Conservation (phyloP, 768 basidiomycete genomes). For the Ephemerocybe angulata region DNA sequence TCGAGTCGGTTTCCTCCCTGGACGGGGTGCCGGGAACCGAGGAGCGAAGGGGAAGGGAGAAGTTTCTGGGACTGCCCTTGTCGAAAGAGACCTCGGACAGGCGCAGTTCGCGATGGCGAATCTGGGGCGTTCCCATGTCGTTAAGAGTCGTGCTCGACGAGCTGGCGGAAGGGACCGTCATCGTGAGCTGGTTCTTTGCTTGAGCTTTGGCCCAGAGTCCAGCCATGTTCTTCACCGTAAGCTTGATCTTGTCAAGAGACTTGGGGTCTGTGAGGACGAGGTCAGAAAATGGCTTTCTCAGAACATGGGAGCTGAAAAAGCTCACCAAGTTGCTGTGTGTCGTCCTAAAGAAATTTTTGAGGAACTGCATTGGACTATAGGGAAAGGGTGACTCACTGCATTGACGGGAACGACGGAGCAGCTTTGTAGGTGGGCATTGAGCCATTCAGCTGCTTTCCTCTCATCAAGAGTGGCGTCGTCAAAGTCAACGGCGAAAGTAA, state of each 20-base stretch:
- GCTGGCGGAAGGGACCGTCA: not conserved
- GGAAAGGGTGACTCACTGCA: too few species aligned
- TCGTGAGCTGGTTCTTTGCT: not conserved
- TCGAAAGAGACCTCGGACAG: not conserved
- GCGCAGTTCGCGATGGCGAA: not conserved
- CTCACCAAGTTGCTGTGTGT: not conserved
- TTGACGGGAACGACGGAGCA: too few species aligned
- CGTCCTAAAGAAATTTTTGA: not conserved
- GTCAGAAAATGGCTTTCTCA: too few species aligned
- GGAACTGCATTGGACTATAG: too few species aligned
- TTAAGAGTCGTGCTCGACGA: not conserved
- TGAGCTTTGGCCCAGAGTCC: conserved; percentile 1
- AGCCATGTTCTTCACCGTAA: not conserved
- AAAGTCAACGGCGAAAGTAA: too few species aligned
- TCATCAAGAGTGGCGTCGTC: too few species aligned
- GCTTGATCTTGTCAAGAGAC: not conserved
- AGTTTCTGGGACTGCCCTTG: not conserved
- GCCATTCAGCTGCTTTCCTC: too few species aligned
- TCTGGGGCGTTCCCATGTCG: not conserved
- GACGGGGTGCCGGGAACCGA: not conserved
- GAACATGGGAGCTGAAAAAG: not conserved
- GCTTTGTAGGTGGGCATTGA: too few species aligned
- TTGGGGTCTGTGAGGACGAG: too few species aligned
- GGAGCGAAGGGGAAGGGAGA: not conserved
- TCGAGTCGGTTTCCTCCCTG: not conserved